phyloP scores from a whole-genome alignment of 192 early-diverging fungal species.

The Coemansia sp. region DNA sequence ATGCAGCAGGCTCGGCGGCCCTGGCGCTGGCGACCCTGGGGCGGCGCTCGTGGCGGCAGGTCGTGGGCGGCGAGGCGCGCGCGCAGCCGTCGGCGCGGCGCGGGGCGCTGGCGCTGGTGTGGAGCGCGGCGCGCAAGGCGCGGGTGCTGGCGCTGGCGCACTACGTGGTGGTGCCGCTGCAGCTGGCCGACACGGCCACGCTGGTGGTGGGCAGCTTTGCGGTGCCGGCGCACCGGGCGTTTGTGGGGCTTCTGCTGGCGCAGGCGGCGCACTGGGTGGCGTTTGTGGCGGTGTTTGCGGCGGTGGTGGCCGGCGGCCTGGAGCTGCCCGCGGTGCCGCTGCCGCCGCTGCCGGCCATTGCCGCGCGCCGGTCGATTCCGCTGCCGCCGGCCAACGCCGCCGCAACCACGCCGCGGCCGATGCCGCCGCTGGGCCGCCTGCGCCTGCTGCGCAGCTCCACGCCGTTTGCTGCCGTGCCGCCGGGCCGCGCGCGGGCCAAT shows the following conservation, averaged over 20 bases:
- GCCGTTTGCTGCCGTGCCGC: conserved; percentile 24
- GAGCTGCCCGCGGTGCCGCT: conserved; percentile 25
- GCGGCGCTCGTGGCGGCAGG: conserved; percentile 4
- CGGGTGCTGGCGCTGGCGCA: conserved; percentile 13
- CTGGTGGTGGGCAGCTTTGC: conserved; percentile 24
- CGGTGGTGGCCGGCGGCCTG: conserved; percentile 8
- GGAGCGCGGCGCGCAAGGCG: conserved; percentile 40
- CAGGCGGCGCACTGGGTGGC: conserved; percentile 42
- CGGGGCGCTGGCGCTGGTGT: conserved; percentile 23
- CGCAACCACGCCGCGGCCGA: conserved; percentile 3
- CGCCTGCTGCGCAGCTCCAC: conserved; percentile 23
- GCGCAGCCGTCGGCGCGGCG: background rate
- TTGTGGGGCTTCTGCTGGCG: conserved; percentile 31
- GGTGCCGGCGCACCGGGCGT: conserved; percentile 33
- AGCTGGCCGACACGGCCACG: conserved; percentile 16
- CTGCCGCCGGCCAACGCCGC: conserved; percentile 22
- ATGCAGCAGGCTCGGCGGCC: background rate
- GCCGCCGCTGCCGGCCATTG: conserved; percentile 35
- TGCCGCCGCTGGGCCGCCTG: conserved; percentile 32
- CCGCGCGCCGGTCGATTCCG: conserved; percentile 30
- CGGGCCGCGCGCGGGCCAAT: background rate
- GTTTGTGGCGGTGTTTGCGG: conserved; percentile 18
- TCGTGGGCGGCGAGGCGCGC: background rate
- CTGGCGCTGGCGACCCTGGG: conserved; percentile 3
- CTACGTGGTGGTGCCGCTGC: conserved; percentile 17